Percentiles rank a stretch among this genome's conserved stretches.
phyloP scores from a whole-genome alignment of 2,329 filamentous ascomycete species.

The Xylariaceae sp. region DNA sequence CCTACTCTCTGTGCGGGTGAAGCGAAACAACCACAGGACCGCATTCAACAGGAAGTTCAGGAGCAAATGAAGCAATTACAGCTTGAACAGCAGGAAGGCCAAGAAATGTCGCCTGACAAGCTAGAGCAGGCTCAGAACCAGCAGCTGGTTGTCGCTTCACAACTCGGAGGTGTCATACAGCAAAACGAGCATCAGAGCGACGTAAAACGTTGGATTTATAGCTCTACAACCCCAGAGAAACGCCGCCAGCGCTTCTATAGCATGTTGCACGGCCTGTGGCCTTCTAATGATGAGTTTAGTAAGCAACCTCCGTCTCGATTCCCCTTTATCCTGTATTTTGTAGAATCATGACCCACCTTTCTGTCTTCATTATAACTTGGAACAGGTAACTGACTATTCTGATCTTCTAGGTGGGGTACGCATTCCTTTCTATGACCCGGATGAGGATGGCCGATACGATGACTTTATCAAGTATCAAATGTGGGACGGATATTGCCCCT shows the following conservation, averaged over 20 bases:
- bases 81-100: not conserved
- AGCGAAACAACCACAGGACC: not conserved
- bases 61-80: not conserved
- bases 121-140: not conserved
- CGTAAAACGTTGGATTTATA: conserved; percentile 8
- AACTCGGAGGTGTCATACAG: not conserved
- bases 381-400: not conserved
- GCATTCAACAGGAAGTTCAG: not conserved
- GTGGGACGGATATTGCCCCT: conserved; percentile 18
- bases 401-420: conserved; percentile 7
- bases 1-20: not conserved
- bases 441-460: conserved; percentile 18
- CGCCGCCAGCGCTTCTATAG: conserved; percentile 8
- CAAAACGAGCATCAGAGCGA: not conserved
- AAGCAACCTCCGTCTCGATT: not conserved
- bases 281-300: conserved; percentile 25
- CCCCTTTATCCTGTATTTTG: not conserved
- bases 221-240: not conserved
- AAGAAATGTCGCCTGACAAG: too few relatives aligned
- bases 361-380: not conserved
- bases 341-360: not conserved
- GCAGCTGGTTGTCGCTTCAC: not conserved
- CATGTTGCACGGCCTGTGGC: conserved; percentile 13
- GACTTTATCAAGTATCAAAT: conserved; percentile 6
- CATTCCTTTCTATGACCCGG: conserved; percentile 15